Conservation (phyloP, 768 basidiomycete genomes). For the Amanita phalloides region DNA sequence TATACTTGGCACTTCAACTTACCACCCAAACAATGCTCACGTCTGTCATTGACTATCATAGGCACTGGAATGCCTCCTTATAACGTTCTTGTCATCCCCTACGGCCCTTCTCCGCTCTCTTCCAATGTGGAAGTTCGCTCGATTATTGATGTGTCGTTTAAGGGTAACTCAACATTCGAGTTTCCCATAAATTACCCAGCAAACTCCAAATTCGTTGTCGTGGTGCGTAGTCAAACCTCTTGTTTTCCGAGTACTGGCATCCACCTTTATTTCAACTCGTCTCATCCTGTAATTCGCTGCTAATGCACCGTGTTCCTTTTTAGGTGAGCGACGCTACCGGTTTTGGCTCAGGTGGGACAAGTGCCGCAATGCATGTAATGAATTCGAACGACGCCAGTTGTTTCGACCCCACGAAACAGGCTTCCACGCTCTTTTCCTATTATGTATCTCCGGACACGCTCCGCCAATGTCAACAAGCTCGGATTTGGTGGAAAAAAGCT, state of each 20-base stretch:
- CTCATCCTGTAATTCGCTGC: neutral
- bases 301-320: neutral
- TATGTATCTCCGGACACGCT: constrained; percentile 44
- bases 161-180: constrained; percentile 25
- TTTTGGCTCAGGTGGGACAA: constrained; percentile 71
- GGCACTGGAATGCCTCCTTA: constrained; percentile 61
- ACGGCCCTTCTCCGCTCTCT: constrained; percentile 48
- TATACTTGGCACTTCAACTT: constrained; percentile 37
- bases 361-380: constrained; percentile 46
- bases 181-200: constrained; percentile 57
- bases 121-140: constrained; percentile 54
- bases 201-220: constrained; percentile 64
- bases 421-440: constrained; percentile 48
- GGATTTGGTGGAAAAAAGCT: constrained; percentile 53
- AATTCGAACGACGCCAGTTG: constrained; percentile 45
- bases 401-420: constrained; percentile 37
- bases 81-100: constrained; percentile 54
- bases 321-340: constrained; percentile 25
- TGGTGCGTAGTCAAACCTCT: constrained; percentile 38
- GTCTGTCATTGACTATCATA: constrained; percentile 43
- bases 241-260: constrained; percentile 2
- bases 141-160: constrained; percentile 46
- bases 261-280: neutral
- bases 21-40: constrained; percentile 54
- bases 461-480: constrained; percentile 57